Evolutionary conservation across 1,284 basidiomycete species (phyloP), one percentile per base, ranked within the genome.

Genomic region (Ceratobasidium sp.): DNA sequence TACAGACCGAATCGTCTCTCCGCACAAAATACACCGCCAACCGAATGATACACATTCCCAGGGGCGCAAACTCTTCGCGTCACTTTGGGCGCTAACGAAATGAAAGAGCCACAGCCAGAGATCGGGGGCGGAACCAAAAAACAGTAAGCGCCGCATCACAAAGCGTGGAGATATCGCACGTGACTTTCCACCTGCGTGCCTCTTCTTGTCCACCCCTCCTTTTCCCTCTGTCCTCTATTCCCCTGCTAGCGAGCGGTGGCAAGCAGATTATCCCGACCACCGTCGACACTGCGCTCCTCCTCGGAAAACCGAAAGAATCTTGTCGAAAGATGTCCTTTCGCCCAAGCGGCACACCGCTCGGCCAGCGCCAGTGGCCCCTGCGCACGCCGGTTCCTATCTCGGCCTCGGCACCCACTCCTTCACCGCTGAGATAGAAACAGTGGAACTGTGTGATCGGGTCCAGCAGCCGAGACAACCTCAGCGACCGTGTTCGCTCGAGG

Each of bases 281-380:
- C 39, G 68, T 20, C 68, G 56, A 70, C 68, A 90, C 91, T 88
- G 87, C 88, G 89, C 90, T 87, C 84, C 85, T 90, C 84, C 85
- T 89, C 83, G 85, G 86, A 81, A 84, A 84, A 83, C 89, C 56
- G 68, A 40, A 55, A 51, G 46, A 89, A 85, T 84, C 90, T 81
- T 87, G 91, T 86, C 92, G 92, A n/a, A 95, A 94, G 94, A 79
- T 77, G 78, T 68, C 63, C 55, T 95, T 94, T 92, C 90, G 72
- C 90, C 93, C 90, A 94, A 92, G 92, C 81, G 82, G 77, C 81
- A 83, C 49, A 81, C 82, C 46, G 81, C 80, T 73, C 94, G 93
- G 89, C 89, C 91, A 83, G 82, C 83, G 46, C 70, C n/a, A n/a
- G n/a, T 79, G 85, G 84, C 60, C 87, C 85, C 83, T 81, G 83